Base-by-base conservation (phyloP, 208 protist genomes). In the Blastocrithidia nonstop region DNA sequence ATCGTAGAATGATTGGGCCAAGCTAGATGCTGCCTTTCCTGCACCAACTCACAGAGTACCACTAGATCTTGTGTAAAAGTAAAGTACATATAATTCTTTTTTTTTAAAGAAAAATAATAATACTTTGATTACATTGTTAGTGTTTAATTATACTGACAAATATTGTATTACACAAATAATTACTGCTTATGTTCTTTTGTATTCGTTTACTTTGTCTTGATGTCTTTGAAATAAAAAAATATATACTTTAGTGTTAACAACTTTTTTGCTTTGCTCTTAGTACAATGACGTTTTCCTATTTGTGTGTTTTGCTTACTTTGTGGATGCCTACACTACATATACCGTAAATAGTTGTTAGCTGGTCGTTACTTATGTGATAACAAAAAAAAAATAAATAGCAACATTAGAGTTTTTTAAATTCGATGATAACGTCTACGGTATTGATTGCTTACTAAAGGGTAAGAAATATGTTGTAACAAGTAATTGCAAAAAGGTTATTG, bases 51-150 rank as follows among this genome's bases (percentile, higher is more conserved):
- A 21, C 9, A 72, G 67, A 43, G 28, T 39, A 15, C 36, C 36
- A 16, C 50, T 72, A 13, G 65, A 72, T 27, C 58, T 67, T 46
- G 50, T 67, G n/a, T 72, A 40, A 40, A 3, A 9, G 26, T 15
- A 39, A 47, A n/a, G 3, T 3, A 44, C 22, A 54, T n/a, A 25
- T 39, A 23, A 27, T 16, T 42, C 21, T 22, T 37, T 22, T n/a
- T n/a, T n/a, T n/a, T 11, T 19, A 44, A 16, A 22, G 5, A 1
- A 42, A 15, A 16, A 29, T 1, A 43, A 22, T 36, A 35, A 48
- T 37, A 24, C 0, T 6, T 4, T 4, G 7, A 26, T 47, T 31
- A 11, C 11, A 19, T 32, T 31, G 31, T 47, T 4, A 37, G 17
- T 1, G 21, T 47, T 3, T 1, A 15, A 33, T 23, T 45, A 23